Base-by-base conservation (phyloP, 352 stramenopile species). In the Pythium rhizo-oryzae region DNA sequence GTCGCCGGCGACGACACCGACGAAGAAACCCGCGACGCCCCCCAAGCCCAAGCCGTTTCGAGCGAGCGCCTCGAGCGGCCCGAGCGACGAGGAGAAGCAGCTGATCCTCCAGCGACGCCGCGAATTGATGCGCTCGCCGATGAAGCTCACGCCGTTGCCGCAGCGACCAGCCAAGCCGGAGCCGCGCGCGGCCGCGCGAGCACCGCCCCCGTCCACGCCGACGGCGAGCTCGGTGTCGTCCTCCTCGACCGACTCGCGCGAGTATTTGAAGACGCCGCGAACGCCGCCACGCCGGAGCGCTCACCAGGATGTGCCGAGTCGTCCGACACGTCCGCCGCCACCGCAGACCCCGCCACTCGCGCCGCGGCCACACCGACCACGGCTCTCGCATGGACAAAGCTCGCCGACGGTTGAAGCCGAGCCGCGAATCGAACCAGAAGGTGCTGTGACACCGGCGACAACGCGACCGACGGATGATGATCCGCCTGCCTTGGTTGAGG, bases 51-150 rank as follows among this genome's bases (percentile, higher is more conserved):
- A 50, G 30, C 53, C 62, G n/a, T 69, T 69, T 21, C 39, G 47
- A 23, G 21, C 53, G 11, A 58, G 24, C 8, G n/a, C 39, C 0
- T 59, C 53, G 24, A 54, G 21, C 49, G 55, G 44, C 3, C 54
- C 49, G 24, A 70, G 63, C 37, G 63, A 59, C 46, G 33, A 49
- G n/a, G 63, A 70, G 35, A 70, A 59, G 63, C 35, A 60, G 5
- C 23, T 25, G 35, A n/a, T 70, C 1, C 56, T 70, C 8, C 63
- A 70, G 46, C n/a, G 21, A 9, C 63, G 63, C 0, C 56, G 57
- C 39, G 63, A 70, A 47, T 49, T 70, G 35, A 70, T 70, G 63
- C 63, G 63, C 4, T 23, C 63, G 47, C 54, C 63, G 11, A 49
- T 39, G 21, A 60, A 53, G 25, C 28, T n/a, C n/a, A 33, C 11